Evolutionary conservation across 768 basidiomycete species (phyloP), one percentile per base, ranked within the genome.

Genomic region (Calvatia gigantea): DNA sequence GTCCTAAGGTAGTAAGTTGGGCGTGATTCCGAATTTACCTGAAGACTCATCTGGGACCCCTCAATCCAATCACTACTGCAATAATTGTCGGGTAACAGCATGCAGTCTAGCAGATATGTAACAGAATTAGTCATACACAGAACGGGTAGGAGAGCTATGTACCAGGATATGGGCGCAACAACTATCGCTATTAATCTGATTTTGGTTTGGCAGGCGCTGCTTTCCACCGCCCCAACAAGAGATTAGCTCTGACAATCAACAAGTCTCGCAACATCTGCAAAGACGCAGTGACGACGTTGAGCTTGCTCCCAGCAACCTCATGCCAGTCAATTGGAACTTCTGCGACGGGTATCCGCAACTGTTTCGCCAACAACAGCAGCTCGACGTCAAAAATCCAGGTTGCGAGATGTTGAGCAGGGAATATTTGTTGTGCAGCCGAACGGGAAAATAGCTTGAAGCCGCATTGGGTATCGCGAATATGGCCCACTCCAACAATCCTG

Each of bases 341-440:
- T 6, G 70, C 78, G 1, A 94, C 87, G 1, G 93, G 90, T 56
- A 97, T 87, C 7, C 76, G 64, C 37, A 89, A 75, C 67, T 87
- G 80, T 65, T 91, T 87, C 7, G 94, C 92, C 35, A 95, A 78
- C 8, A 97, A 76, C 17, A 98, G 75, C 4, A 97, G 81, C 69
- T 98, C 95, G 56, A 97, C 94, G 70, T 98, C 95, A 64, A 98
- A 98, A 68, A 96, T 94, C 95, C 95, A 98, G 1, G 90, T 87
- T 4, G 87, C 75, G 27, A 96, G 86, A 64, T 91, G 94, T 65
- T 96, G 87, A 1, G 79, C 77, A 0, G 92, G 92, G 70, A 96
- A 98, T 58, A 98, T 85, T 56, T 81, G 81, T 49, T 78, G 83
- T 7, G 94, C 94, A 0, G 94, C 87, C 2, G 76, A 64, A 9